Percentiles rank a stretch among this genome's conserved stretches.
These are phyloP conservation scores for Globisporangium abappressorium DNA, from an alignment of 352 stramenopile species.

Conservation along the genomic window DNA sequence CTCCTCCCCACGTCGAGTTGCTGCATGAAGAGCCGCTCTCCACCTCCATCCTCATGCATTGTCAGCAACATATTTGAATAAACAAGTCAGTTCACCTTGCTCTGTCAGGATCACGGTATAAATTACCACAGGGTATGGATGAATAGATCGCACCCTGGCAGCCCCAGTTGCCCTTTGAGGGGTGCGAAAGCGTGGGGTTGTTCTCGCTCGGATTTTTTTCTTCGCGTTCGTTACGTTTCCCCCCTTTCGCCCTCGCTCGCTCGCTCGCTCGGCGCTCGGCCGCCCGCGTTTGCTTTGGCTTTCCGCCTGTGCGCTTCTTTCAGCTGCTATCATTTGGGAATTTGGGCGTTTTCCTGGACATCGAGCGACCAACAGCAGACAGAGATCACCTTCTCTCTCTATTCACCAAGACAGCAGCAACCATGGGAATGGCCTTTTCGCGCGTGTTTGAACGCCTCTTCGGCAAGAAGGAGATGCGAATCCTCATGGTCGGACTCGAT, in stretches of 20 bases:
- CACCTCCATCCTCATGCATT: conserved; percentile 4
- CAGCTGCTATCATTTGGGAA: conserved; percentile 43
- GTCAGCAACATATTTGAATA: neutral
- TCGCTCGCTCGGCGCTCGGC: neutral
- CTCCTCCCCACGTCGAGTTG: conserved; percentile 4
- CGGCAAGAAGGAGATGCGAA: conserved; percentile 98
- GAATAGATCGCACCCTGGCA: neutral
- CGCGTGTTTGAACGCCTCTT: conserved; percentile 98
- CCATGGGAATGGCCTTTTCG: conserved; percentile 98
- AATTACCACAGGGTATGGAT: neutral
- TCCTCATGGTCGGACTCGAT: conserved; percentile 99
- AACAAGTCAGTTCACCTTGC: neutral
- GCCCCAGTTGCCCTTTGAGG: neutral
- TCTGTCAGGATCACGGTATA: neutral
- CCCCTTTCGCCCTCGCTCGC: conserved; percentile 4
- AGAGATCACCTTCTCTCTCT: conserved; percentile 1
- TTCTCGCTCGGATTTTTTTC: conserved; percentile 13
- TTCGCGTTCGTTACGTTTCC: conserved; percentile 14
- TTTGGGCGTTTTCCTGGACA: conserved; percentile 28
- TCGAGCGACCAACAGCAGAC: neutral
- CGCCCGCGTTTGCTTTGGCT: neutral
- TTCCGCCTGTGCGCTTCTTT: neutral
- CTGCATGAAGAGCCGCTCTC: neutral
- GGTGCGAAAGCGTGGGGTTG: conserved; percentile 13
- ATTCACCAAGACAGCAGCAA: conserved; percentile 37